A percentile compares a stretch with the other conserved stretches of the same genome.
Evolutionary conservation across 1,139 yeast species (phyloP).

Genomic region (Yamadazyma kanchanaburiensis): DNA sequence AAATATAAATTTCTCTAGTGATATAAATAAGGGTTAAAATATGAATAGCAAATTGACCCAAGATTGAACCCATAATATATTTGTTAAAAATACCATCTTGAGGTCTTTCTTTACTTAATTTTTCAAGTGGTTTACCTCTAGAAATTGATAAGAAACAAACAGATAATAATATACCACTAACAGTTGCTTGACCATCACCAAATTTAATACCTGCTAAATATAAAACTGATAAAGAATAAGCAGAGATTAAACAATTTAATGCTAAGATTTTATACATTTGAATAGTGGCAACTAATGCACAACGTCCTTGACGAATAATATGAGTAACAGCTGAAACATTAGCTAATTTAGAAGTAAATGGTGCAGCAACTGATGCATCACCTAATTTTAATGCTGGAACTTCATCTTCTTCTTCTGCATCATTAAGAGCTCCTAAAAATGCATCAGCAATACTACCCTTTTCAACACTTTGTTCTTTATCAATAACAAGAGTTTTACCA

Average conservation of each 20-base stretch:
- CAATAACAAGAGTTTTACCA: conserved; percentile 24
- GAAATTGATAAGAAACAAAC: conserved; percentile 96
- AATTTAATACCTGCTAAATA: conserved; percentile 97
- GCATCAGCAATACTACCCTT: conserved; percentile 63
- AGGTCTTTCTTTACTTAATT: conserved; percentile 91
- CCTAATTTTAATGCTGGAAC: conserved; percentile 94
- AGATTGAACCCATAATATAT: conserved; percentile 95
- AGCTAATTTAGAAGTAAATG: conserved; percentile 91
- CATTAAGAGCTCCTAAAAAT: conserved; percentile 65
- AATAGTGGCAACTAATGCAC: conserved; percentile 94
- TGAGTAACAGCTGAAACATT: conserved; percentile 91
- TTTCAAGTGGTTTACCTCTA: conserved; percentile 87
- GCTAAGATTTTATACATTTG: conserved; percentile 99
- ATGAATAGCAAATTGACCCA: conserved; percentile 95
- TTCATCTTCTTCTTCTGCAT: conserved; percentile 72
- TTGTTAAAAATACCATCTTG: conserved; percentile 95
- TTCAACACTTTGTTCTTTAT: conserved; percentile 25
- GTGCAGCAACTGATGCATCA: conserved; percentile 99
- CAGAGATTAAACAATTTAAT: conserved; percentile 92
- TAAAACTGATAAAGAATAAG: conserved; percentile 90
- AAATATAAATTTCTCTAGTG: conserved; percentile 73
- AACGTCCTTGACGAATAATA: conserved; percentile 96
- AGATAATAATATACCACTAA: conserved; percentile 84
- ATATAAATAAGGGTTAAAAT: conserved; percentile 78
- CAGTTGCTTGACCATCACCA: conserved; percentile 96